Evolutionary conservation across 176 grass and related monocot genomes (phyloP), one percentile per base, ranked within the genome.

Genomic region (Ananas comosus): DNA sequence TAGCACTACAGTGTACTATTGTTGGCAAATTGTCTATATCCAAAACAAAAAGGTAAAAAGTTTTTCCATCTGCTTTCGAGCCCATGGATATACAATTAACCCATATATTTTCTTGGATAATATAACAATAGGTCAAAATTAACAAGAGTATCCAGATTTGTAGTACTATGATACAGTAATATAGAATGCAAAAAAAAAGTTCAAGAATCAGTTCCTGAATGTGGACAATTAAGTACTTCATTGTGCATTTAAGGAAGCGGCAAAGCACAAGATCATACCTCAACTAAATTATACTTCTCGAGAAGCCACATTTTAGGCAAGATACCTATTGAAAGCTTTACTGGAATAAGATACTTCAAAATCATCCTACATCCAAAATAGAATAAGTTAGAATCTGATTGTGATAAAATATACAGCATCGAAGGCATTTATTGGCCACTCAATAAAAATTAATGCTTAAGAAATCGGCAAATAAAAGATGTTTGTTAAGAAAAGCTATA

Each of bases 311-410:
- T 85, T 80, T 78, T 88, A 61, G 89, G 87, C 48, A 99, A 78
- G 63, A 94, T 80, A 70, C 95, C 90, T 72, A 99, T 78, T 74
- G 90, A 99, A 73, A 99, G 72, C 90, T 99, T 99, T 64, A 99
- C 87, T 0, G 87, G 95, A 67, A 99, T 71, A 58, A 99, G 84
- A 78, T 93, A 99, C 75, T 99, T 99, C 75, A 99, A 80, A 82
- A 99, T 88, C 82, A 78, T 88, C 84, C 90, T 94, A 78, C 8
- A 59, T 59, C 52, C 54, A 79, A 86, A 77, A 76, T 61, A 50
- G 14, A 75, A 51, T 17, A 84, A 50, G 48, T 82, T 61, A 83
- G 47, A 71, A 25, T 66, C 48, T 72, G 13, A 17, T 19, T 58
- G 54, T n/a, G 18, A 58, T 9, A 58, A 58, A 56, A 65, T 21